Conservation (phyloP, 108 stramenopile genomes). For the Pseudonitzschia delicatissima region DNA sequence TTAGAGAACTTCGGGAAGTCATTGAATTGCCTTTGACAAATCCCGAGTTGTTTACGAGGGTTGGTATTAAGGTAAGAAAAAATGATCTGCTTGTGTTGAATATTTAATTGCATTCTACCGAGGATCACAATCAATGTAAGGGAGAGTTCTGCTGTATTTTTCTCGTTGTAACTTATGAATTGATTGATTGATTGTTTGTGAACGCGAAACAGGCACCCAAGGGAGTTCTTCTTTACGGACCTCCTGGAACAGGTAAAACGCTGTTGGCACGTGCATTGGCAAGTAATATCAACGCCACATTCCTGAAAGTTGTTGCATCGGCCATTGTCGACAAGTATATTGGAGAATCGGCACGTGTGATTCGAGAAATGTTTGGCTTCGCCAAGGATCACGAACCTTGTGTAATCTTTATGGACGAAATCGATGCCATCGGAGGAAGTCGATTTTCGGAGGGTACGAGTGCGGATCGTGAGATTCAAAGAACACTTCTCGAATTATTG, state of each 20-base stretch:
- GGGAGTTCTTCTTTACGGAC: constrained; percentile 89
- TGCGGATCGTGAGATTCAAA: constrained; percentile 98
- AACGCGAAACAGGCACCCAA: constrained; percentile 65
- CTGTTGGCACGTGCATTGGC: constrained; percentile 93
- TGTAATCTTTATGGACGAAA: constrained; percentile 99
- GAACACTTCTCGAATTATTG: constrained; percentile 97
- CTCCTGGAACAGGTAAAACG: constrained; percentile 95
- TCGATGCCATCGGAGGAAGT: constrained; percentile 97
- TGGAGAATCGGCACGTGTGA: constrained; percentile 97
- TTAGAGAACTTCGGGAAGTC: constrained; percentile 95
- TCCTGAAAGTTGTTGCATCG: constrained; percentile 96
- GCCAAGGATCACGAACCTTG: constrained; percentile 95
- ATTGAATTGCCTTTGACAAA: constrained; percentile 99
- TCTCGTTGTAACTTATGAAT: no score
- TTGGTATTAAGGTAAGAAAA: constrained; percentile 93
- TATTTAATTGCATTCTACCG: background rate
- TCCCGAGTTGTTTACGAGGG: constrained; percentile 96
- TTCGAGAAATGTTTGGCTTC: constrained; percentile 99
- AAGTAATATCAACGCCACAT: constrained; percentile 95
- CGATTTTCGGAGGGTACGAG: constrained; percentile 96
- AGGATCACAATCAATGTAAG: background rate
- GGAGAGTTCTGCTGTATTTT: background rate
- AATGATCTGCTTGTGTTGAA: background rate
- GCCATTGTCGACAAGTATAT: constrained; percentile 99
- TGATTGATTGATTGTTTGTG: background rate